Conservation (phyloP, 345 rosid species). For the Arabidopsis arenosa region DNA sequence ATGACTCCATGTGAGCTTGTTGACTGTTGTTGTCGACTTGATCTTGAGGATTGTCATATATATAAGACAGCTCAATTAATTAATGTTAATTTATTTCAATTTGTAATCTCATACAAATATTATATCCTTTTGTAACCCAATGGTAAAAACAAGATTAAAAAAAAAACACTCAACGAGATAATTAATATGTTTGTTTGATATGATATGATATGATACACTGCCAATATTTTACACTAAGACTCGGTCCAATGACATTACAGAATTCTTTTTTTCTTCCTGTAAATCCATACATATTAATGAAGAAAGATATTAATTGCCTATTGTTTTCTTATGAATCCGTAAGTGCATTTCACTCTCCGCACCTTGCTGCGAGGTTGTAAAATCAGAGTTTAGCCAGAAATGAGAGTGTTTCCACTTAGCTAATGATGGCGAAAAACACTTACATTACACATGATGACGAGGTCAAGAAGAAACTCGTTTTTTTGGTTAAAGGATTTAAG, state of each 20-base stretch:
- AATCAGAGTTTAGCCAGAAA: slow-evolving; percentile 16
- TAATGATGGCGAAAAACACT: background rate
- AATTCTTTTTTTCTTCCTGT: too few relatives aligned
- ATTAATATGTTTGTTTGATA: background rate
- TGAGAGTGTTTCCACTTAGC: background rate
- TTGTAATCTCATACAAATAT: background rate
- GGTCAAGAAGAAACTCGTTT: too few relatives aligned
- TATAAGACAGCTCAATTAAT: background rate
- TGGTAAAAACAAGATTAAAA: background rate
- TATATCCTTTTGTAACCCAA: slow-evolving; percentile 15
- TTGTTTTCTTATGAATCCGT: background rate
- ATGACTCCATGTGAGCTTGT: slow-evolving; percentile 41
- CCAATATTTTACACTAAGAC: background rate
- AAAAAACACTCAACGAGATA: background rate
- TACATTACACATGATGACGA: background rate
- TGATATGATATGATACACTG: background rate
- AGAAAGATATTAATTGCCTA: background rate
- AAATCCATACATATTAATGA: background rate
- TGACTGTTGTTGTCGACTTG: slow-evolving; percentile 32
- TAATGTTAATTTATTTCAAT: slow-evolving; percentile 11
- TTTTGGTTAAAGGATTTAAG: too few relatives aligned
- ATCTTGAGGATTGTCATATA: slow-evolving; percentile 1
- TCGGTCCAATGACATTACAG: background rate
- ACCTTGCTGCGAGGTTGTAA: background rate
- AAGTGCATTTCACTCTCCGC: background rate